These are phyloP conservation scores for Epichloe festucae DNA, from an alignment of 2,329 filamentous ascomycete species.

Conservation along the genomic window DNA sequence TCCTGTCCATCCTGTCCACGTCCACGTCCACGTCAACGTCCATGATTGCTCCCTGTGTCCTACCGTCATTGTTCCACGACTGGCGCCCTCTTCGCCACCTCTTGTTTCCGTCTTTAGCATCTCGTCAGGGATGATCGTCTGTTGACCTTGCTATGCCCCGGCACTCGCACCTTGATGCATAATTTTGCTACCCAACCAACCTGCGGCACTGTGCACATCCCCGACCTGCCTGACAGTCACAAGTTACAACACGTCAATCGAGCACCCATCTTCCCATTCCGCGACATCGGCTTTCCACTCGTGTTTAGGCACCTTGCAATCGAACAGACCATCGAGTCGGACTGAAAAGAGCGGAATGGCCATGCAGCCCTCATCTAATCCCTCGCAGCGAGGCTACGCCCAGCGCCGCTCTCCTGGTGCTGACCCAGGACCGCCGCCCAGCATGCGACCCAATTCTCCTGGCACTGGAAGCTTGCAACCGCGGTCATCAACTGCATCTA, in stretches of 20 bases:
- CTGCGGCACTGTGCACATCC: neutral
- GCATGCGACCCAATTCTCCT: slow-evolving; percentile 48
- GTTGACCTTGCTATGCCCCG: neutral
- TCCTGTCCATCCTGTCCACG: no score
- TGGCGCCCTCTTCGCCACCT: neutral
- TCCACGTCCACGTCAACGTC: neutral
- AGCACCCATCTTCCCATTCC: neutral
- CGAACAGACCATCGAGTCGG: neutral
- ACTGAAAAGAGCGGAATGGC: neutral
- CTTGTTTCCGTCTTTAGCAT: neutral
- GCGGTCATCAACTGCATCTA: slow-evolving; percentile 54
- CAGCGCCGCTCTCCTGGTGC: slow-evolving; percentile 52
- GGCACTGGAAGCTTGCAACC: slow-evolving; percentile 41
- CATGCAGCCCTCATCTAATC: slow-evolving; percentile 37
- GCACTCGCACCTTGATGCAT: neutral
- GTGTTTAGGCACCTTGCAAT: neutral
- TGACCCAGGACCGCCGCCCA: slow-evolving; percentile 45
- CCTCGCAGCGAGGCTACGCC: slow-evolving; percentile 36
- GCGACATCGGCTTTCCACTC: neutral
- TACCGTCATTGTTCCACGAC: neutral
- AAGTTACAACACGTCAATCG: neutral
- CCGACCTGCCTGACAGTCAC: neutral
- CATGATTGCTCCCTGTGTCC: neutral
- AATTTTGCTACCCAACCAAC: slow-evolving; percentile 4
- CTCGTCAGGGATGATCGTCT: slow-evolving; percentile 13